Percentiles rank a stretch among this genome's conserved stretches.
phyloP scores from a whole-genome alignment of 2,329 filamentous ascomycete genomes.

The Botrytis deweyae region DNA sequence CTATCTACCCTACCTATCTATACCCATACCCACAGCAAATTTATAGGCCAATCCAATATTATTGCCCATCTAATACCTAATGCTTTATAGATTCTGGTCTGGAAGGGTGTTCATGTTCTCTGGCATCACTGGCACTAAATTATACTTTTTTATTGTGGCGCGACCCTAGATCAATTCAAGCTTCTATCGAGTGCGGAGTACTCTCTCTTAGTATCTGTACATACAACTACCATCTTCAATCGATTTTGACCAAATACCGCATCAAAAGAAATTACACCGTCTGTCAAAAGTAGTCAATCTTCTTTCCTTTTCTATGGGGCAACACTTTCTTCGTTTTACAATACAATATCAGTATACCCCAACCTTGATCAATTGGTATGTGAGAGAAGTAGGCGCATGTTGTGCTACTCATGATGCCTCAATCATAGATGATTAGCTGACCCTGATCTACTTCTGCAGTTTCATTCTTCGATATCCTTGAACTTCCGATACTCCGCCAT shows the following conservation, averaged over 20 bases:
- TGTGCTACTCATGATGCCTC: constrained; percentile 9
- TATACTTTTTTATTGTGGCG: constrained; percentile 11
- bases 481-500: constrained; percentile 20
- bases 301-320: neutral
- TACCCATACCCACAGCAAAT: neutral
- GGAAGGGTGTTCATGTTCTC: constrained; percentile 5
- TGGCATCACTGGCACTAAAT: constrained; percentile 14
- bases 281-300: neutral
- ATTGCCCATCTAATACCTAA: neutral
- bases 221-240: constrained; percentile 1
- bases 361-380: constrained; percentile 21
- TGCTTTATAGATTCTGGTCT: constrained; percentile 12
- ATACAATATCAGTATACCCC: neutral
- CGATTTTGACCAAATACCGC: neutral
- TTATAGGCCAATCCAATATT: neutral
- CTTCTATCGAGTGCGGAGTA: constrained; percentile 14
- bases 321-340: neutral
- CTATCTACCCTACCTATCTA: neutral
- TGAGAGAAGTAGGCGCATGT: constrained; percentile 18
- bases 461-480: constrained; percentile 24
- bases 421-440: constrained; percentile 30
- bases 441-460: constrained; percentile 34
- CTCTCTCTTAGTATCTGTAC: neutral
- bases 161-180: constrained; percentile 14
- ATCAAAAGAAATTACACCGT: neutral